Evolutionary conservation across 2,329 filamentous ascomycete genomes (phyloP).

Genomic region (Elsinoe perseae): DNA sequence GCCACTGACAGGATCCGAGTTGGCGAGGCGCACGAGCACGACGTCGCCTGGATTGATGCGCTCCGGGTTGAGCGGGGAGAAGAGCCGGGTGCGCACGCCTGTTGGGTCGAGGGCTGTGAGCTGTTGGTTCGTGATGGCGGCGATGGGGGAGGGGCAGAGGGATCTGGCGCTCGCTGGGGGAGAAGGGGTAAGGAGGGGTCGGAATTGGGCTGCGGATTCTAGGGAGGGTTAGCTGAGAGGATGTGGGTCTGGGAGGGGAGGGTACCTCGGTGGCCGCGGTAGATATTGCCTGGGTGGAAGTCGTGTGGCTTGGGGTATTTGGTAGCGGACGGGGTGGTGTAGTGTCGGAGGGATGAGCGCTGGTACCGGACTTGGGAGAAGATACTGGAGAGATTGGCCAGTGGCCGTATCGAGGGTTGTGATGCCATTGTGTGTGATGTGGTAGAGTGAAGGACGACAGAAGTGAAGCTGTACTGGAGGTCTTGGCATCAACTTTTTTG

Average conservation of each 20-base stretch:
- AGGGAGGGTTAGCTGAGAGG: background rate
- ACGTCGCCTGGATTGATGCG: conserved; percentile 81
- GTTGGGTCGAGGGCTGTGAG: conserved; percentile 72
- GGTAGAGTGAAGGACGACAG: conserved; percentile 2
- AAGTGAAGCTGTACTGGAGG: conserved; percentile 4
- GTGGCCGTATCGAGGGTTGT: conserved; percentile 53
- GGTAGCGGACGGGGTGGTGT: conserved; percentile 38
- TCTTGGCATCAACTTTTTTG: conserved; percentile 17
- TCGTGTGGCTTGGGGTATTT: conserved; percentile 15
- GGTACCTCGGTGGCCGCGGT: conserved; percentile 18
- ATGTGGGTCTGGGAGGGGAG: background rate
- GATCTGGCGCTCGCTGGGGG: conserved; percentile 48
- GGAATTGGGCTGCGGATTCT: conserved; percentile 21
- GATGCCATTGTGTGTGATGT: conserved; percentile 45
- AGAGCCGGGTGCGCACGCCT: conserved; percentile 72
- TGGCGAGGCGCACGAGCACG: conserved; percentile 77
- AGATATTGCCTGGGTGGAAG: conserved; percentile 21
- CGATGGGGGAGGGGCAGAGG: conserved; percentile 59
- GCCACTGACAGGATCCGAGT: conserved; percentile 81
- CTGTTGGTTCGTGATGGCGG: conserved; percentile 59
- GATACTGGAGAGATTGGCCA: conserved; percentile 61
- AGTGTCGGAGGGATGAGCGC: conserved; percentile 24
- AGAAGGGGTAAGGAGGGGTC: conserved; percentile 33
- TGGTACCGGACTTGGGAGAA: conserved; percentile 48
- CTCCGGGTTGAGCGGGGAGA: conserved; percentile 69